phyloP scores from a whole-genome alignment of 164 flowering plant species.

The Nymphaea colorata region DNA sequence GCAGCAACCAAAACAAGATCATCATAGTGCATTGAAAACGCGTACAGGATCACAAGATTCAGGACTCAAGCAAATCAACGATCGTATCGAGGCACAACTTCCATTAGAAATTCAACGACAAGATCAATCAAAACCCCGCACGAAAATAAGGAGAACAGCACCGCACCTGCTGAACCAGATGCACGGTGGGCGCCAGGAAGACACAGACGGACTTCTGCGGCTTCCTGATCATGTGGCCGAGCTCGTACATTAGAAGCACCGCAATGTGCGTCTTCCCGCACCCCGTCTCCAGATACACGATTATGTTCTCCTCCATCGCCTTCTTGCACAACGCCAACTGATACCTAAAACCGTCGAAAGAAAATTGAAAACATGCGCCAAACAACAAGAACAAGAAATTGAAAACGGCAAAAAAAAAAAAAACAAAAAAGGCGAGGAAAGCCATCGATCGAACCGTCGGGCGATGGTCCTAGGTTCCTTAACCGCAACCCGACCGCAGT shows the following conservation, averaged over 20 bases:
- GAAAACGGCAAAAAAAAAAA: not conserved
- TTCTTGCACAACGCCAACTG: constrained; percentile 67
- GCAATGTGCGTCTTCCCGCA: constrained; percentile 96
- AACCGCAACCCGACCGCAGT: not conserved
- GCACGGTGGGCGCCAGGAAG: constrained; percentile 85
- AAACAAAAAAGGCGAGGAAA: not conserved
- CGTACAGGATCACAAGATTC: no score
- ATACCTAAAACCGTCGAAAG: constrained; percentile 32
- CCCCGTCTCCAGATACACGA: constrained; percentile 87
- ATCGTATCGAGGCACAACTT: no score
- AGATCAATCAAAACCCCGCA: no score
- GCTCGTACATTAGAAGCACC: constrained; percentile 63
- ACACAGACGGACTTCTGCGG: constrained; percentile 63
- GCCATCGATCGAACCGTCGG: constrained; percentile 14
- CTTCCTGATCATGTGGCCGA: constrained; percentile 56
- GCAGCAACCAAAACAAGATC: no score
- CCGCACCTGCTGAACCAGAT: constrained; percentile 77
- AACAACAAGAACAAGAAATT: not conserved
- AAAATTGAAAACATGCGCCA: not conserved
- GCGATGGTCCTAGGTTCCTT: constrained; percentile 28
- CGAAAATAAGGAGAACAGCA: no score
- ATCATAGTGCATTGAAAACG: no score
- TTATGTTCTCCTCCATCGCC: constrained; percentile 68
- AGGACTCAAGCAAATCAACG: no score
- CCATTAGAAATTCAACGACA: no score